Evolutionary conservation across 139 green algal genomes (phyloP).

Genomic region (Monoraphidium neglectum): DNA sequence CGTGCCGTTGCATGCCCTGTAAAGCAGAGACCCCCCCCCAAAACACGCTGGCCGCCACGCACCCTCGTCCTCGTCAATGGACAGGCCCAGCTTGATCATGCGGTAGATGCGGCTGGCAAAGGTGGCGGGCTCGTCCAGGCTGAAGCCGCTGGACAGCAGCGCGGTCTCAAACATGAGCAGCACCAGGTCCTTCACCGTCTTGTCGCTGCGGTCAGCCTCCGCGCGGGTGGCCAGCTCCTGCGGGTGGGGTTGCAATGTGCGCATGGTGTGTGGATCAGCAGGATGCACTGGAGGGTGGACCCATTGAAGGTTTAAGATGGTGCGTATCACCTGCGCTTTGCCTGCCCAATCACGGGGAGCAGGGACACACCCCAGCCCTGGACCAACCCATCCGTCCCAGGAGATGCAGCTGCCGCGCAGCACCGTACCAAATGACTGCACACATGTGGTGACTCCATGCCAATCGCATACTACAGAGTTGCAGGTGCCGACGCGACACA

Average conservation of each 20-base stretch:
- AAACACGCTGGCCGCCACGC: constrained; percentile 43
- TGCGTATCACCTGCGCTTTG: not conserved
- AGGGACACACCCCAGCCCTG: no score
- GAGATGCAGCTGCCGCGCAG: no score
- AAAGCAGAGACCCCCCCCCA: no score
- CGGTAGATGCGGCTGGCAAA: constrained; percentile 98
- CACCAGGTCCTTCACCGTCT: constrained; percentile 99
- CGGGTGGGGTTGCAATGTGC: not conserved
- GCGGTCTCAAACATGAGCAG: constrained; percentile 98
- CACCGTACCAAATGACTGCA: no score
- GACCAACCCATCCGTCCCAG: no score
- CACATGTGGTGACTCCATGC: no score
- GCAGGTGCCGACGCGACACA: no score
- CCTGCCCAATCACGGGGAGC: no score
- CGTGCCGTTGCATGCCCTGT: no score
- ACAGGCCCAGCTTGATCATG: constrained; percentile 99
- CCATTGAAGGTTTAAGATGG: not conserved
- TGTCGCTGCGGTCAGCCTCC: constrained; percentile 97
- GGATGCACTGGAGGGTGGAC: no score
- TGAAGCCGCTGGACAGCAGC: constrained; percentile 96
- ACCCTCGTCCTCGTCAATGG: constrained; percentile 94
- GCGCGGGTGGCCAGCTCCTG: constrained; percentile 87
- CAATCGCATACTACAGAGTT: no score
- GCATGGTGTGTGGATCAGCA: not conserved
- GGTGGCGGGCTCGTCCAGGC: constrained; percentile 96